phyloP scores from a whole-genome alignment of 169 alveolate species.

The Plasmodium fragile region DNA sequence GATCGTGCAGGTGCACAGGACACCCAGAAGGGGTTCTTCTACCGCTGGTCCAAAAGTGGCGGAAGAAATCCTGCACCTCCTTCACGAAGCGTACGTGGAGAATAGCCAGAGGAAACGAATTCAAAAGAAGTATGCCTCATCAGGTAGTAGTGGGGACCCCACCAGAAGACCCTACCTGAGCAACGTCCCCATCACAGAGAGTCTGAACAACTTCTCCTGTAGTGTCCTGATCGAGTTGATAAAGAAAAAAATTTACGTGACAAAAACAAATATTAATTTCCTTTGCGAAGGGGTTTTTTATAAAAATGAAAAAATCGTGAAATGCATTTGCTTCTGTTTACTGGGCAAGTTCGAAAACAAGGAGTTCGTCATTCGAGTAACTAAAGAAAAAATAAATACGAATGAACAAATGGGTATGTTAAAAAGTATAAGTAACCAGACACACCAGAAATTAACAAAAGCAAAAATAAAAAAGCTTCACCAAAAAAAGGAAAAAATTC shows the following conservation, averaged over 20 bases:
- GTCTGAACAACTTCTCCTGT: conserved; percentile 47
- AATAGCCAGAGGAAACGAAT: conserved; percentile 31
- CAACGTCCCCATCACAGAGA: background rate
- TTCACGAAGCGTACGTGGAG: conserved; percentile 61
- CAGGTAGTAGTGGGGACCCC: background rate
- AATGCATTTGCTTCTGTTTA: conserved; percentile 28
- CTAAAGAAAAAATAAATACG: conserved; percentile 10
- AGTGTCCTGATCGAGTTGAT: conserved; percentile 40
- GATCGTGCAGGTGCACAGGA: background rate
- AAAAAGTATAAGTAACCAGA: conserved; percentile 40
- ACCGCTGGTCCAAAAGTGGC: background rate
- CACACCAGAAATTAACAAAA: conserved; percentile 48
- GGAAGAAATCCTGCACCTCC: background rate
- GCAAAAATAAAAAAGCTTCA: conserved; percentile 32
- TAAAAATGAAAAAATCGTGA: conserved; percentile 49
- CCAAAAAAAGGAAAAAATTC: conserved; percentile 25
- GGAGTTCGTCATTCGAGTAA: conserved; percentile 12
- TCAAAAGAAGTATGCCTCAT: conserved; percentile 27
- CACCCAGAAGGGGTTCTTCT: background rate
- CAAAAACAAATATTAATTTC: conserved; percentile 28
- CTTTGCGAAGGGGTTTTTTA: conserved; percentile 37
- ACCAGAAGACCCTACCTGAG: background rate
- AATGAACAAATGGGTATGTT: conserved; percentile 19
- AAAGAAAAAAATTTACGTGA: conserved; percentile 31
- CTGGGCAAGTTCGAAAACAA: conserved; percentile 42